Conservation (phyloP, 2,329 filamentous ascomycete species). For the Diaporthe batatas region DNA sequence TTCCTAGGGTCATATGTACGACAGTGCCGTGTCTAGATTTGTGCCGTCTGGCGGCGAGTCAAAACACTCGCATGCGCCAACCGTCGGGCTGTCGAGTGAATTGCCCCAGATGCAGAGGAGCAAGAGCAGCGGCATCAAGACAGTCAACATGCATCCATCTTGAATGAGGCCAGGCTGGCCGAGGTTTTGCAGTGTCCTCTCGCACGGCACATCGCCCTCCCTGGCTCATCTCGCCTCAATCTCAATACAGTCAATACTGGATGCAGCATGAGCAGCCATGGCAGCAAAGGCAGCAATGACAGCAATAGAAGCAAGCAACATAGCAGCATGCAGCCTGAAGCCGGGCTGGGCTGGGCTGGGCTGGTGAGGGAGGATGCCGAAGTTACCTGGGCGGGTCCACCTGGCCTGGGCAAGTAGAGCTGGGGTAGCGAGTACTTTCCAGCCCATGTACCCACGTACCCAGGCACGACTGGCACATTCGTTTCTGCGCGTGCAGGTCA, state of each 20-base stretch:
- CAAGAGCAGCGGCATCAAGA: constrained; percentile 6
- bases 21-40: constrained; percentile 6
- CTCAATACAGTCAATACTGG: background rate
- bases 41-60: constrained; percentile 28
- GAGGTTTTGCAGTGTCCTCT: background rate
- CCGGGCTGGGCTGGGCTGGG: constrained; percentile 32
- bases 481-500: constrained; percentile 33
- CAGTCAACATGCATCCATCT: background rate
- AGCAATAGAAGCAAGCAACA: too few relatives aligned
- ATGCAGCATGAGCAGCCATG: background rate
- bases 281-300: constrained; percentile 24
- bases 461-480: constrained; percentile 22
- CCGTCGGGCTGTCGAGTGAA: constrained; percentile 16
- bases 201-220: background rate
- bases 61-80: constrained; percentile 20
- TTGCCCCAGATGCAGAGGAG: constrained; percentile 18
- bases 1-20: constrained; percentile 18
- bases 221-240: background rate
- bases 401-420: background rate
- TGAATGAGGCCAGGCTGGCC: background rate
- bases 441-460: background rate
- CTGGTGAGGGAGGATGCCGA: constrained; percentile 41
- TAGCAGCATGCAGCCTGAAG: constrained; percentile 35
- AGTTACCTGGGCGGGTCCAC: constrained; percentile 37
- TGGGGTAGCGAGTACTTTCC: constrained; percentile 31